Percentiles rank a stretch among this genome's conserved stretches.
These are phyloP conservation scores for Thuja plicata DNA, from an alignment of 83 land plant genomes.

Conservation along the genomic window DNA sequence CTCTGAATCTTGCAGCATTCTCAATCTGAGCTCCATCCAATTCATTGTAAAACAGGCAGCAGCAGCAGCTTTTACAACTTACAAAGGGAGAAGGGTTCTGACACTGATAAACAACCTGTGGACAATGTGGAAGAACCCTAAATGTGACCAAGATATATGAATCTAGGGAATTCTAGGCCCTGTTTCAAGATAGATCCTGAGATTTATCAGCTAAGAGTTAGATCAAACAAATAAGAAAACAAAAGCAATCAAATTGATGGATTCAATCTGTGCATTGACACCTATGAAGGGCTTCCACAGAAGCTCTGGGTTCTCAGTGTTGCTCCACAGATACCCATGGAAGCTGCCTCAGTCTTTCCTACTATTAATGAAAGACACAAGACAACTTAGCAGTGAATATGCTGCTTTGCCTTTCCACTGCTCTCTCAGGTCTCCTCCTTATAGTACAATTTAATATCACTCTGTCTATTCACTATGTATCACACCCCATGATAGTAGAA, in stretches of 20 bases:
- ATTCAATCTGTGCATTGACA: neutral
- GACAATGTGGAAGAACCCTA: neutral
- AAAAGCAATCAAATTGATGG: neutral
- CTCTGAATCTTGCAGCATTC: neutral
- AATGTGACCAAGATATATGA: neutral
- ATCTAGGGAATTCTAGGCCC: neutral
- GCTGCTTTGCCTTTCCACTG: neutral
- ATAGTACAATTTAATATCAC: conserved; percentile 6
- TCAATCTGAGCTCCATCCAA: neutral
- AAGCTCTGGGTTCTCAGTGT: neutral
- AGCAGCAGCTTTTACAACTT: neutral
- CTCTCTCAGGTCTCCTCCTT: neutral
- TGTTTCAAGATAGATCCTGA: neutral
- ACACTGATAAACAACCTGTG: neutral
- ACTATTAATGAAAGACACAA: neutral
- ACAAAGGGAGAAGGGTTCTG: neutral
- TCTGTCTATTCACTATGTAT: conserved; percentile 1
- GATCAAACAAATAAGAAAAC: neutral
- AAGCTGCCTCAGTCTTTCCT: neutral
- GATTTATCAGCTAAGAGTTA: neutral
- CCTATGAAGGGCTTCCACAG: neutral
- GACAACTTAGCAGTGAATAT: neutral
- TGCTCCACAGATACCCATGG: neutral
- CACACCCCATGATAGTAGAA: neutral
- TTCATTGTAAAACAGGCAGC: neutral